phyloP scores from a whole-genome alignment of 2,329 filamentous ascomycete species.

The Colletotrichum sp. region DNA sequence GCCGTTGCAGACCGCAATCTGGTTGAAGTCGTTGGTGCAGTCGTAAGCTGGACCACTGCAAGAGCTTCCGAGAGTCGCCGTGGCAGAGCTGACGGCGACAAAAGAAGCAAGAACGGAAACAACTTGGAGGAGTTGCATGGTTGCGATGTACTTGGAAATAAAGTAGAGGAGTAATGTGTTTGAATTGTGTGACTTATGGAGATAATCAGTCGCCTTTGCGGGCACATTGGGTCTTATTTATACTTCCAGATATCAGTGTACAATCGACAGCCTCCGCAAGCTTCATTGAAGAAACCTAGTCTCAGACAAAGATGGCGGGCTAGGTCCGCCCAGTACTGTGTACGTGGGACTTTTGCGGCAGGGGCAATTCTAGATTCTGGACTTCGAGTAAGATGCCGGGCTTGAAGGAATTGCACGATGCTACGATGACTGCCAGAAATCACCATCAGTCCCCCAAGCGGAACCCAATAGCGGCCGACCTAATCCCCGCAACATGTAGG shows the following conservation, averaged over 20 bases:
- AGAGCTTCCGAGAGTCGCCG: neutral
- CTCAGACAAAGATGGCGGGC: neutral
- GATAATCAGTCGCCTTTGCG: neutral
- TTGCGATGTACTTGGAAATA: neutral
- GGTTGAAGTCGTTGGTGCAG: neutral
- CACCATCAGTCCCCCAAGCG: neutral
- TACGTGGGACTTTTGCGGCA: neutral
- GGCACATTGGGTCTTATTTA: neutral
- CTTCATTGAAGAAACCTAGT: neutral
- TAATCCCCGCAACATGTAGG: neutral
- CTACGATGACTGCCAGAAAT: neutral
- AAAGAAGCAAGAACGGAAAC: neutral
- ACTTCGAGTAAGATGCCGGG: neutral
- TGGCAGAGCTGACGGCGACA: neutral
- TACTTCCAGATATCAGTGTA: neutral
- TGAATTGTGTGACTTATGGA: neutral
- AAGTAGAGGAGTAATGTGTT: neutral
- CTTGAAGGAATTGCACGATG: neutral
- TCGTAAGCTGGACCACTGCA: neutral
- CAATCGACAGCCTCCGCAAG: neutral
- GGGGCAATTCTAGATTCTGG: neutral
- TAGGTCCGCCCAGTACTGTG: neutral
- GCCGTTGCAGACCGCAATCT: neutral
- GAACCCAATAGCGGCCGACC: neutral
- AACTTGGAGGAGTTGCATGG: neutral